phyloP scores from a whole-genome alignment of 2,329 filamentous ascomycete species.

The Myrmaecium sp. region DNA sequence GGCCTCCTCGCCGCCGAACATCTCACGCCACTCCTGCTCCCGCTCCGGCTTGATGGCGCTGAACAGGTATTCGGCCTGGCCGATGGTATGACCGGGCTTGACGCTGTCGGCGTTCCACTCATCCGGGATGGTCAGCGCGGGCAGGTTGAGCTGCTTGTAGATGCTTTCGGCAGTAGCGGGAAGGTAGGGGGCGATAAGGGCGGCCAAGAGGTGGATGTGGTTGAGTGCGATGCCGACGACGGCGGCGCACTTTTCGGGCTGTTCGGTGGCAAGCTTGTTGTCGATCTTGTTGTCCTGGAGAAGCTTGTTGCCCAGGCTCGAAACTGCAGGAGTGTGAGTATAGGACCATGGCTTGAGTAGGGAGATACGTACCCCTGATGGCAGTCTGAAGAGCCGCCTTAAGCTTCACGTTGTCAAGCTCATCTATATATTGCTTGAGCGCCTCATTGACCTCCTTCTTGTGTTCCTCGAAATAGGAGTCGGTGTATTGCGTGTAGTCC shows the following conservation, averaged over 20 bases:
- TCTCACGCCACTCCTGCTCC: slow-evolving; percentile 65
- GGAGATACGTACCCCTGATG: slow-evolving; percentile 50
- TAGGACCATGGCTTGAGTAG: no score
- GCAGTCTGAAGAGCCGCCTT: slow-evolving; percentile 48
- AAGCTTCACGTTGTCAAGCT: slow-evolving; percentile 56
- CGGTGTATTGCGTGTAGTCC: slow-evolving; percentile 40
- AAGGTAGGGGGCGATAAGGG: slow-evolving; percentile 54
- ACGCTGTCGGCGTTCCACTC: slow-evolving; percentile 20
- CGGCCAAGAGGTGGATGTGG: slow-evolving; percentile 7
- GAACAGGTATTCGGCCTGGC: slow-evolving; percentile 66
- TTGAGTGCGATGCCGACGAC: slow-evolving; percentile 21
- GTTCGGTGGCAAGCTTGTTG: slow-evolving; percentile 41
- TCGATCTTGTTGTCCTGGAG: slow-evolving; percentile 45
- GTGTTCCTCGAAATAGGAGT: slow-evolving; percentile 23
- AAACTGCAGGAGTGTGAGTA: no score
- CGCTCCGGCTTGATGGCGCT: slow-evolving; percentile 68
- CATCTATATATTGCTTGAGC: slow-evolving; percentile 48
- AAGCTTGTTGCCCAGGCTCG: no score
- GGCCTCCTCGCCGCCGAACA: slow-evolving; percentile 50
- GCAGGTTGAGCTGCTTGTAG: slow-evolving; percentile 52
- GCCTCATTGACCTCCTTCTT: slow-evolving; percentile 47
- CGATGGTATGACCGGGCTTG: slow-evolving; percentile 59
- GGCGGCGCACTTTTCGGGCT: slow-evolving; percentile 41
- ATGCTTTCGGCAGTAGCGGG: slow-evolving; percentile 38
- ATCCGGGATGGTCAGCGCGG: slow-evolving; percentile 41